Conservation (phyloP, 805 yeast species). For the Saccharomycopsis fibuligera region DNA sequence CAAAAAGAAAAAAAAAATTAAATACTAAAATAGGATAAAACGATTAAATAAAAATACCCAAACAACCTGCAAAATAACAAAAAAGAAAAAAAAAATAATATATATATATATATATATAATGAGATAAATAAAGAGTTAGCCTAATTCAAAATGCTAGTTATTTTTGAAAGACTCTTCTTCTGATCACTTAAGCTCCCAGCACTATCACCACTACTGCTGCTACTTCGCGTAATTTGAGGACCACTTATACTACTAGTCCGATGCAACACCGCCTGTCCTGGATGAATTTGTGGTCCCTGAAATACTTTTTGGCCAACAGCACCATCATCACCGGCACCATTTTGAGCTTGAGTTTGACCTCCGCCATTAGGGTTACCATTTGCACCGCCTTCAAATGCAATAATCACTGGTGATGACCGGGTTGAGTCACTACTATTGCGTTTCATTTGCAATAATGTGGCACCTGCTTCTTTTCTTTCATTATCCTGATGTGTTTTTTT, state of each 20-base stretch:
- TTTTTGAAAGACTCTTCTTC: conserved; percentile 6
- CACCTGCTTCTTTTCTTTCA: conserved; percentile 18
- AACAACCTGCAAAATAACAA: too few species aligned
- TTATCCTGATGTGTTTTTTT: neutral
- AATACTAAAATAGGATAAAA: too few species aligned
- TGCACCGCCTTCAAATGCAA: neutral
- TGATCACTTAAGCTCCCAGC: neutral
- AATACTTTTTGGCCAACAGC: neutral
- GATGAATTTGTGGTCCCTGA: too few species aligned
- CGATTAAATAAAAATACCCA: too few species aligned
- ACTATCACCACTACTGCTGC: too few species aligned
- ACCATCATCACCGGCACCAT: neutral
- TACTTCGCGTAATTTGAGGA: too few species aligned
- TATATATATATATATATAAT: too few species aligned
- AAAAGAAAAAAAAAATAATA: too few species aligned
- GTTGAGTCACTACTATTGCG: conserved; percentile 12
- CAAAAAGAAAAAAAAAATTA: too few species aligned
- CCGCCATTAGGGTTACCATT: neutral
- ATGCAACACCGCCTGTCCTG: too few species aligned
- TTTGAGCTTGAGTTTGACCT: neutral
- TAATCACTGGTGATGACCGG: conserved; percentile 1
- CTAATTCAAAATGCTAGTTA: conserved; percentile 12
- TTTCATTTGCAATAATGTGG: conserved; percentile 19
- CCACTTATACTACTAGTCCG: too few species aligned
- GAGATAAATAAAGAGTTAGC: too few species aligned